Evolutionary conservation across 495 filamentous ascomycete species (phyloP).

Genomic region (Copromyces sp.): DNA sequence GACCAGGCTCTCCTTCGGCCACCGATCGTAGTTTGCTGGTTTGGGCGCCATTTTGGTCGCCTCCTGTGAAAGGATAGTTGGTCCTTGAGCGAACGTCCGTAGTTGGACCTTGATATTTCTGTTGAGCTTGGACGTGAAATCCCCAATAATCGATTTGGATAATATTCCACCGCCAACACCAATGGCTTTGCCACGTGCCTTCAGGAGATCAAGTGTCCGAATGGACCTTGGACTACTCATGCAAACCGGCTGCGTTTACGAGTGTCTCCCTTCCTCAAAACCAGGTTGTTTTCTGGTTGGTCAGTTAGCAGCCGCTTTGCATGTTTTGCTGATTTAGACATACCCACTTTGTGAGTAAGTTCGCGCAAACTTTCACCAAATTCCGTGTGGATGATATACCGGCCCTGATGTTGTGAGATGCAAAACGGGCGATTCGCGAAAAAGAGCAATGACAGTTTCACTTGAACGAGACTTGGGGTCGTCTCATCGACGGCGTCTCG

Average conservation of each 20-base stretch:
- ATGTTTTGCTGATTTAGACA: background rate
- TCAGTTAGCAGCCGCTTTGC: background rate
- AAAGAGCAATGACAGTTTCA: background rate
- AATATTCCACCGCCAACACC: background rate
- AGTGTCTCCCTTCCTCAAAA: background rate
- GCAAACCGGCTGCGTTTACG: background rate
- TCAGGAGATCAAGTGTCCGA: background rate
- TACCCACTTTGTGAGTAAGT: background rate
- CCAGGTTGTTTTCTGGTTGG: background rate
- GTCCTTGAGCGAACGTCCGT: background rate
- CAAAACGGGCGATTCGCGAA: background rate
- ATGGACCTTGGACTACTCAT: background rate
- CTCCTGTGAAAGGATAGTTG: background rate
- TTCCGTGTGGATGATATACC: background rate
- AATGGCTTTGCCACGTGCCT: background rate
- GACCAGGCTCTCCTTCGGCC: constrained; percentile 58
- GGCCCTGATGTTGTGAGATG: background rate
- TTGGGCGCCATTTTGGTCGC: constrained; percentile 18
- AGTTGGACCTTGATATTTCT: background rate
- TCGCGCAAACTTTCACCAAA: background rate
- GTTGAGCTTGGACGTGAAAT: background rate
- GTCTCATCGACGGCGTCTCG: background rate
- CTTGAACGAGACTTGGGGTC: background rate
- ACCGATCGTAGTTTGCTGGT: constrained; percentile 31
- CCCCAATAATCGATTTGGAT: background rate